Conservation (phyloP, 495 filamentous ascomycete species). For the Lepraria neglecta region DNA sequence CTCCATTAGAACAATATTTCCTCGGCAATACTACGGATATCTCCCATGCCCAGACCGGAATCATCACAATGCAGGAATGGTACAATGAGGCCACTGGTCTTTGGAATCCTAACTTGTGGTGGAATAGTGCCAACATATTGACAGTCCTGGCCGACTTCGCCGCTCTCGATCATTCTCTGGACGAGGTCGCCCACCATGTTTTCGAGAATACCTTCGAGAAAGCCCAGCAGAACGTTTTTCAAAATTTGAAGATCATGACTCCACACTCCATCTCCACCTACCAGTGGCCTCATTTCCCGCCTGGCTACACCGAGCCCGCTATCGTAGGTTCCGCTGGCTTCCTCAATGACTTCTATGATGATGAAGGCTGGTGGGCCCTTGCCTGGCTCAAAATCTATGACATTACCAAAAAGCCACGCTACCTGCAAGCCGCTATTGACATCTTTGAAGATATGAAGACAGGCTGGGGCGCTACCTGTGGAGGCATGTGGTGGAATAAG, state of each 20-base stretch:
- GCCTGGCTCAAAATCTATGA: slow-evolving; percentile 62
- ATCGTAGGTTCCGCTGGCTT: slow-evolving; percentile 42
- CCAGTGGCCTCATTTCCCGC: slow-evolving; percentile 22
- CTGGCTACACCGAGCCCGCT: slow-evolving; percentile 17
- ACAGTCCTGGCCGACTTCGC: slow-evolving; percentile 60
- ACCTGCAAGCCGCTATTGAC: slow-evolving; percentile 49
- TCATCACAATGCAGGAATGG: slow-evolving; percentile 53
- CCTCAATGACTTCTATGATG: slow-evolving; percentile 62
- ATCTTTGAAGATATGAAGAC: slow-evolving; percentile 56
- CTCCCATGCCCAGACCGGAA: slow-evolving; percentile 40
- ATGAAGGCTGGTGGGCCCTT: slow-evolving; percentile 69
- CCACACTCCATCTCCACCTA: slow-evolving; percentile 24
- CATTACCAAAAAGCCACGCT: slow-evolving; percentile 46
- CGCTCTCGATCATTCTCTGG: slow-evolving; percentile 34
- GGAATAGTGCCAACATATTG: slow-evolving; percentile 67
- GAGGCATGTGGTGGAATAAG: slow-evolving; percentile 67
- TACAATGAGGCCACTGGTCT: slow-evolving; percentile 57
- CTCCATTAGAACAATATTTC: neutral
- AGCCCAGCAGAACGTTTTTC: slow-evolving; percentile 33
- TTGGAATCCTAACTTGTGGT: slow-evolving; percentile 65
- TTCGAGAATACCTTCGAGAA: slow-evolving; percentile 34
- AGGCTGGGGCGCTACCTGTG: slow-evolving; percentile 50
- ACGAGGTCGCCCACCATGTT: slow-evolving; percentile 19
- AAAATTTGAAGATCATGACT: slow-evolving; percentile 24
- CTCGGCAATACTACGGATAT: neutral